These are phyloP conservation scores for Raphanus raphanistrum DNA, from an alignment of 345 rosid species.

Conservation along the genomic window DNA sequence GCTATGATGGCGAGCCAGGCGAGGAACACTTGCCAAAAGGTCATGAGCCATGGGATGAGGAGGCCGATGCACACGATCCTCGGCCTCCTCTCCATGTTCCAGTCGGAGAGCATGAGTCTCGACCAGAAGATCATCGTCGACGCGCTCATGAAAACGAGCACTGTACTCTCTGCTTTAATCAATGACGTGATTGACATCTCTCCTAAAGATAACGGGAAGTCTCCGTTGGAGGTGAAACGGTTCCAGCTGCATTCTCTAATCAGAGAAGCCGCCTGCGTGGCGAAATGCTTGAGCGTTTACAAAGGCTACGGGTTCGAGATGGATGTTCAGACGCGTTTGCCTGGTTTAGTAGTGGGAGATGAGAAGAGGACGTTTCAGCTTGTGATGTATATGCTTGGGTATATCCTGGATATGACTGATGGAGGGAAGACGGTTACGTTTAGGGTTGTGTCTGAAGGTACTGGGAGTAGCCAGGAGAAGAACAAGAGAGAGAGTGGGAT, in stretches of 20 bases:
- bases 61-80: conserved; percentile 92
- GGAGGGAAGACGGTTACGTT: conserved; percentile 63
- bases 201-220: conserved; percentile 65
- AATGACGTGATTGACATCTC: conserved; percentile 82
- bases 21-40: conserved; percentile 87
- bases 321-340: conserved; percentile 69
- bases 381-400: conserved; percentile 88
- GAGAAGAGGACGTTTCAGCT: conserved; percentile 88
- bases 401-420: conserved; percentile 57
- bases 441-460: conserved; percentile 52
- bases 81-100: conserved; percentile 85
- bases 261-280: conserved; percentile 82
- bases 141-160: conserved; percentile 67
- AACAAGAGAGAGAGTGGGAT: conserved; percentile 49
- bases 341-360: conserved; percentile 77
- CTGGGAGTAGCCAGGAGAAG: conserved; percentile 51
- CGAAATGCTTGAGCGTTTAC: conserved; percentile 74
- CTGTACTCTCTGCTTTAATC: conserved; percentile 73
- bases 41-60: conserved; percentile 94
- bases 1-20: conserved; percentile 98
- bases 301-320: conserved; percentile 69
- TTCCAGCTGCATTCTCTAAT: conserved; percentile 75
- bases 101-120: conserved; percentile 53
- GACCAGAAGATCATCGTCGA: conserved; percentile 69
- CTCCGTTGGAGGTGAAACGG: conserved; percentile 59